Evolutionary conservation across 78 protist species (phyloP).

Genomic region (Diacronema lutheri): DNA sequence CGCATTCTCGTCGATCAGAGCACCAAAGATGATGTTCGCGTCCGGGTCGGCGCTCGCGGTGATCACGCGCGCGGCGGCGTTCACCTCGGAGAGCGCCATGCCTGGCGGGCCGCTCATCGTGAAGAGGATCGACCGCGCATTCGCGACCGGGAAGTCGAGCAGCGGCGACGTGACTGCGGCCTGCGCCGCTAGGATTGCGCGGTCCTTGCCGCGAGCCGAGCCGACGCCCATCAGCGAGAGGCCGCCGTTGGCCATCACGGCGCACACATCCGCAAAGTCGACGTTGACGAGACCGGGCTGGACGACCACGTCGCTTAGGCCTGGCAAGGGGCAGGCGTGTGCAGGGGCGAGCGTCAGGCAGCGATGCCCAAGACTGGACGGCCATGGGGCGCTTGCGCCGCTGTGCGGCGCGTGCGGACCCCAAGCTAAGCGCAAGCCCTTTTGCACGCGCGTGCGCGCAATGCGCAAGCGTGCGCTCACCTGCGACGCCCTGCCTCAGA

Average conservation of each 20-base stretch:
- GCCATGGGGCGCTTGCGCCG: background rate
- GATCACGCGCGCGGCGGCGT: background rate
- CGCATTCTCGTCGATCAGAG: background rate
- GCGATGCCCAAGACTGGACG: background rate
- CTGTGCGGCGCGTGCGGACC: too few relatives aligned
- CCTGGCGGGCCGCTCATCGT: background rate
- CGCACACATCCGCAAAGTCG: slow-evolving; percentile 81
- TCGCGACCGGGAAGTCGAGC: slow-evolving; percentile 29
- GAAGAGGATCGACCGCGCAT: slow-evolving; percentile 10
- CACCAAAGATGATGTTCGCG: slow-evolving; percentile 21
- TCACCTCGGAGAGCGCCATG: slow-evolving; percentile 10
- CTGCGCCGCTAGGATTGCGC: slow-evolving; percentile 21
- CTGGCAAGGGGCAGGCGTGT: background rate
- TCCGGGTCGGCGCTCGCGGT: background rate
- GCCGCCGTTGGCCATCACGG: slow-evolving; percentile 56
- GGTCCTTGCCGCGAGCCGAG: slow-evolving; percentile 14
- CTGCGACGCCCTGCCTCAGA: slow-evolving; percentile 54
- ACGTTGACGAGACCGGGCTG: slow-evolving; percentile 74
- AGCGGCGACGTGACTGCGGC: slow-evolving; percentile 40
- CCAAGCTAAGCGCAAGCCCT: too few relatives aligned
- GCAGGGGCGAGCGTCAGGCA: background rate
- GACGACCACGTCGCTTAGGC: slow-evolving; percentile 14
- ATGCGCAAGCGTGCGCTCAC: background rate
- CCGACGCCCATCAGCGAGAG: slow-evolving; percentile 36
- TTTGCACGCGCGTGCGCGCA: too few relatives aligned